Conservation (phyloP, 495 filamentous ascomycete genomes). For the Pyrenopolyporus hunteri region DNA sequence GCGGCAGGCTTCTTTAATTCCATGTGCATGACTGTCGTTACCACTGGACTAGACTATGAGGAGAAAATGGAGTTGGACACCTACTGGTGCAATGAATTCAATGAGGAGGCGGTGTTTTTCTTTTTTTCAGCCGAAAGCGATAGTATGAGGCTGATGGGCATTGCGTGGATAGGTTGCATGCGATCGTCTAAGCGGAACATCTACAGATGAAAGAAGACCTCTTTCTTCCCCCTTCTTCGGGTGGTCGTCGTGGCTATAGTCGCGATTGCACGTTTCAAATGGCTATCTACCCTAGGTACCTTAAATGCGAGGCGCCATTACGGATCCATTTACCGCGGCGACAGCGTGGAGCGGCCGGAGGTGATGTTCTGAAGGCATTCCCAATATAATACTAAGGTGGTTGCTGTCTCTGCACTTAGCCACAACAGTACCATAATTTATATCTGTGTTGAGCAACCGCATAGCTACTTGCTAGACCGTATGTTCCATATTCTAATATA, state of each 20-base stretch:
- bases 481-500: too few relatives aligned
- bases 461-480: too few relatives aligned
- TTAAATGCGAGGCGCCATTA: background rate
- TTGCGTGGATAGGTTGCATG: slow-evolving; percentile 15
- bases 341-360: background rate
- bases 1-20: slow-evolving; percentile 26
- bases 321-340: background rate
- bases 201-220: slow-evolving; percentile 1
- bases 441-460: background rate
- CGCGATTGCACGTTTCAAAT: slow-evolving; percentile 50
- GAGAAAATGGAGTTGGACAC: slow-evolving; percentile 27
- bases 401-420: background rate
- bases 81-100: slow-evolving; percentile 7
- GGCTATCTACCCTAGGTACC: too few relatives aligned
- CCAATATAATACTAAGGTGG: background rate
- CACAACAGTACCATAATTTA: background rate
- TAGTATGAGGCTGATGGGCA: slow-evolving; percentile 13
- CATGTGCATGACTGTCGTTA: slow-evolving; percentile 30
- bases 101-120: slow-evolving; percentile 22
- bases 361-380: background rate
- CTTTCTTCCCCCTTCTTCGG: too few relatives aligned
- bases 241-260: too few relatives aligned
- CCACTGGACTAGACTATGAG: slow-evolving; percentile 20
- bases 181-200: slow-evolving; percentile 10
- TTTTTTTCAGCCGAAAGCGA: slow-evolving; percentile 14